A percentile compares a stretch with the other conserved stretches of the same genome.
phyloP scores from a whole-genome alignment of 2,329 filamentous ascomycete species.

The Trichoderma sp. region DNA sequence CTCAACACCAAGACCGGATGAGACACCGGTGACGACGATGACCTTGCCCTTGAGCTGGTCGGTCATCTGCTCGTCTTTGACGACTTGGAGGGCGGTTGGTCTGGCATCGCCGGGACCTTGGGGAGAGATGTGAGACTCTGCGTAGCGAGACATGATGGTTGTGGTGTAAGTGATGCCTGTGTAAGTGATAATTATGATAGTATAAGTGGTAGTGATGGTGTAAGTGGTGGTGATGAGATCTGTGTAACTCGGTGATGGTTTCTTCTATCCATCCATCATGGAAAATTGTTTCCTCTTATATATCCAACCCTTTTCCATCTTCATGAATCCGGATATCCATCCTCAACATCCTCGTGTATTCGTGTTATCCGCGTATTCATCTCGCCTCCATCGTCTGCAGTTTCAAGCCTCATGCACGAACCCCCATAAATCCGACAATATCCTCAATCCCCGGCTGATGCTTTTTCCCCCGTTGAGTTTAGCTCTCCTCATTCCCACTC shows the following conservation, averaged over 20 bases:
- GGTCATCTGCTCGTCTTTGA: constrained; percentile 32
- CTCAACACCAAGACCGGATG: constrained; percentile 39
- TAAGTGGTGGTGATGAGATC: not conserved
- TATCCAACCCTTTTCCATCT: not conserved
- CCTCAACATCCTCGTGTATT: not conserved
- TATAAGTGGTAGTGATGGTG: not conserved
- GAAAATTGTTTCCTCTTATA: not conserved
- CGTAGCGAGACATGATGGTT: constrained; percentile 22
- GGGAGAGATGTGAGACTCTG: constrained; percentile 22
- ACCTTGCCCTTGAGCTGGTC: constrained; percentile 34
- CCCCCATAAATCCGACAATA: not conserved
- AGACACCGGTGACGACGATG: constrained; percentile 39
- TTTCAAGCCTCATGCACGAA: not conserved
- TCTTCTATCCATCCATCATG: not conserved
- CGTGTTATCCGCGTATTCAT: not conserved
- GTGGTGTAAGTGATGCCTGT: not conserved
- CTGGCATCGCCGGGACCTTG: constrained; percentile 33
- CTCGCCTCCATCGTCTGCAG: not conserved
- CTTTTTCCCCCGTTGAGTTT: not conserved
- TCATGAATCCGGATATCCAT: not conserved
- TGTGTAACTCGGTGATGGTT: not conserved
- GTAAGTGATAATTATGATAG: not conserved
- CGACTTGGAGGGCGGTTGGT: constrained; percentile 35
- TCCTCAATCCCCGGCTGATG: constrained; percentile 8
- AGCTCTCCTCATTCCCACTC: not conserved